Base-by-base conservation (phyloP, 106 monocot genomes). In the Dioscorea zingiberensis region DNA sequence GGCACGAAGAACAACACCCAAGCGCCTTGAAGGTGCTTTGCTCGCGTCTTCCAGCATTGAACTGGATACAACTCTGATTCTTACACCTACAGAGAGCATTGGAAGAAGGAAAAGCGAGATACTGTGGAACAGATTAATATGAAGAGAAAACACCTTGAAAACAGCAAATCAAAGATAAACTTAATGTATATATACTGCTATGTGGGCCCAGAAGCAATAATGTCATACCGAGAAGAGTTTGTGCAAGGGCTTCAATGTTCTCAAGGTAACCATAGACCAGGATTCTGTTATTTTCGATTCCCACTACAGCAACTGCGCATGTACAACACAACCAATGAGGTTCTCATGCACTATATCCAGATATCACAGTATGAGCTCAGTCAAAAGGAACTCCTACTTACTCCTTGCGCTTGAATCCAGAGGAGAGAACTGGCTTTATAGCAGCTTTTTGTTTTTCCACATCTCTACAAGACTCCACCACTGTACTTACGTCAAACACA, bases 361-460 rank as follows among this genome's bases (percentile, higher is more conserved):
- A 71, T 25, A 88, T 80, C 23, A 66, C 71, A 54, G 55, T n/a
- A n/a, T 67, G 27, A 88, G 67, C 71, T 88, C 87, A 18, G 67
- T 68, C 55, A 88, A 38, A n/a, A n/a, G n/a, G 48, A 83, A 88
- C 46, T 88, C 87, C 17, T 45, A n/a, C n/a, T 27, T 25, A 56
- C 57, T 66, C 87, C 87, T 72, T 88, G 87, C 54, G n/a, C 48
- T 80, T 65, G 87, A 88, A 46, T 83, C n/a, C 80, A n/a, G 57
- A 26, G 25, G 83, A 88, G 9, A 88, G 80, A 24, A 88, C 80
- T n/a, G n/a, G n/a, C 55, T 88, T 88, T 19, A 80, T 21, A 51
- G 87, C 87, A 58, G 75, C 72, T n/a, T 27, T 67, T 48, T 27
- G 26, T 74, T 29, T 80, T n/a, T n/a, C n/a, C n/a, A n/a, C 87